Conservation (phyloP, 2,329 filamentous ascomycete species). For the Fusarium subglutinans region DNA sequence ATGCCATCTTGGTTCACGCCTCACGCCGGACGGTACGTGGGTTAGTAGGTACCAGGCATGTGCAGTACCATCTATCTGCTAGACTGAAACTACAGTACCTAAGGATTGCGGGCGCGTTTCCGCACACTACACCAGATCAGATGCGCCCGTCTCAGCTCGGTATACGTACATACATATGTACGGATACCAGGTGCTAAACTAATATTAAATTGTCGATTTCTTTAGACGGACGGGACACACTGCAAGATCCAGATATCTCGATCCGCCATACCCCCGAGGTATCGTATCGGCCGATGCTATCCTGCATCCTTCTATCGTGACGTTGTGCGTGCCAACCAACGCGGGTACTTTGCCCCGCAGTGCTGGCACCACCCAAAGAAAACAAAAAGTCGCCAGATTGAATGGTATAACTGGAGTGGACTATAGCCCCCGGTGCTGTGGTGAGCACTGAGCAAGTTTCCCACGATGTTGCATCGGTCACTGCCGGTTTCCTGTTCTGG, state of each 20-base stretch:
- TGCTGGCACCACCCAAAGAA: constrained; percentile 34
- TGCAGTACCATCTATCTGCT: background rate
- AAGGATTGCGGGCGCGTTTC: constrained; percentile 2
- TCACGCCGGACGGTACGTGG: background rate
- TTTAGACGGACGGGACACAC: constrained; percentile 2
- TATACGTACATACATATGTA: background rate
- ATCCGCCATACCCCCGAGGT: constrained; percentile 24
- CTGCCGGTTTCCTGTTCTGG: constrained; percentile 29
- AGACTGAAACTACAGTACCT: background rate
- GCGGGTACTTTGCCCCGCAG: constrained; percentile 4
- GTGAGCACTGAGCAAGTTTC: background rate
- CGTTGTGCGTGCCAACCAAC: background rate
- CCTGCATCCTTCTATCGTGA: constrained; percentile 1
- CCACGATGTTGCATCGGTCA: constrained; percentile 23
- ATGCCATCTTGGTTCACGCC: background rate
- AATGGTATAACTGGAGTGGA: constrained; percentile 34
- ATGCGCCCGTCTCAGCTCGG: constrained; percentile 13
- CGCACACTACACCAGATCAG: constrained; percentile 15
- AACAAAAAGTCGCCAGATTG: constrained; percentile 23
- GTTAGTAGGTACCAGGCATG: too few relatives aligned
- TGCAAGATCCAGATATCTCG: constrained; percentile 35
- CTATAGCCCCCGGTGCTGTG: background rate
- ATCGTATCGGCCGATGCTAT: constrained; percentile 23
- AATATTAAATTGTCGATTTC: constrained; percentile 15
- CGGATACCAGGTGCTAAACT: background rate